Percentiles rank a stretch among this genome's conserved stretches.
Conservation (phyloP, 257 asterid species). For the Scutellaria baicalensis region DNA sequence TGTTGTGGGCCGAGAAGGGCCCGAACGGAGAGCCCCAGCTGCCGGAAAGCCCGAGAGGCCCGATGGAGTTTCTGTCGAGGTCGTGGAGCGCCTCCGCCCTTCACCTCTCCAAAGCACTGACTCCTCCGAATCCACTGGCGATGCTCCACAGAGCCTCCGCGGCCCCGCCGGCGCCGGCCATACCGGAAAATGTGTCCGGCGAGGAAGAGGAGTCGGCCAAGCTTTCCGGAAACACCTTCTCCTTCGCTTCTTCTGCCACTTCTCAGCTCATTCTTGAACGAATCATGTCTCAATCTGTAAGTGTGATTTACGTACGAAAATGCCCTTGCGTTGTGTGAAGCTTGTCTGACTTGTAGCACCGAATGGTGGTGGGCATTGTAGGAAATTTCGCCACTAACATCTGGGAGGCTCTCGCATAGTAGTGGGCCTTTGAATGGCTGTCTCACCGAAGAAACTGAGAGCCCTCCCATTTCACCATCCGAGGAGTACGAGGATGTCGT, state of each 20-base stretch:
- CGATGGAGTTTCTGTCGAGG: constrained; percentile 92
- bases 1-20: constrained; percentile 58
- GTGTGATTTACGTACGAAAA: constrained; percentile 11
- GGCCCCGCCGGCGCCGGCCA: constrained; percentile 8
- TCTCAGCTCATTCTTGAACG: constrained; percentile 98
- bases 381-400: constrained; percentile 94
- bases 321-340: no score
- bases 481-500: constrained; percentile 94
- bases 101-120: constrained; percentile 65
- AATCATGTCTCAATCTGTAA: constrained; percentile 92
- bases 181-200: constrained; percentile 43
- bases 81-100: constrained; percentile 97
- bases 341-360: no score
- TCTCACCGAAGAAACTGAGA: constrained; percentile 75
- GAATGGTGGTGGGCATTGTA: constrained; percentile 18
- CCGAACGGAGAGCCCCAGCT: constrained; percentile 43
- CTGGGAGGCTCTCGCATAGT: constrained; percentile 97
- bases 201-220: constrained; percentile 59
- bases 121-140: constrained; percentile 39
- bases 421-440: constrained; percentile 90
- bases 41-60: constrained; percentile 97
- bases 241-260: constrained; percentile 91
- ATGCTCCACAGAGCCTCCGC: constrained; percentile 11
- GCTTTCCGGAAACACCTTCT: constrained; percentile 80
- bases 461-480: constrained; percentile 86